Base-by-base conservation (phyloP, 1,284 basidiomycete species). In the Cutaneotrichosporon sp. region DNA sequence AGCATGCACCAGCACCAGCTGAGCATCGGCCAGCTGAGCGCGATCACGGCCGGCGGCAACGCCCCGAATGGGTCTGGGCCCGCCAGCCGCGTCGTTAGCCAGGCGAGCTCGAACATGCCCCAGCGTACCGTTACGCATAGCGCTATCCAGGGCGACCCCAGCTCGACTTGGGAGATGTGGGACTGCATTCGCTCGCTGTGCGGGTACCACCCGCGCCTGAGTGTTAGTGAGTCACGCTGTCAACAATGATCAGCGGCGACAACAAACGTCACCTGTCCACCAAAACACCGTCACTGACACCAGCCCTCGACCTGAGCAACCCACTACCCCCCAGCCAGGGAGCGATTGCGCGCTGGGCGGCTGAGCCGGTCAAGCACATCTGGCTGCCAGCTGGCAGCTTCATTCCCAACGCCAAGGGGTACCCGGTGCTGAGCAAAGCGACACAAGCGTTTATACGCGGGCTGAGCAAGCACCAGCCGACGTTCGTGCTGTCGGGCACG, bases 161-260 rank as follows among this genome's bases (percentile, higher is more conserved):
- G 89, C 72, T 87, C 87, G 6, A 92, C 90, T 1, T 99, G 95
- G 95, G 95, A 99, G 77, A 93, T 94, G 84, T 99, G 97, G 97
- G 95, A 98, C 78, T 85, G 88, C 51, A 91, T 99, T 62, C 84
- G 94, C 61, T 87, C 88, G 3, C 83, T 97, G 20, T 98, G 95
- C 78, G 88, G 87, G 56, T 95, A 95, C 78, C 89, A 89, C 76
- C 84, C 87, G 6, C 85, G 95, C 20, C 77, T 99, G 53, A 88
- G 88, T 2, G 78, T 95, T 54, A 89, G 92, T 95, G 70, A 78
- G 85, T 83, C 18, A 42, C 18, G 38, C 38, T 42, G 38, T 42
- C 38, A 18, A 42, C 38, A 42, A 42, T 8, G 18, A 18, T 18
- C 38, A n/a, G 4, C 18, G 16, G 38, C 38, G 38, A n/a, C 38